Conservation (phyloP, 2,329 filamentous ascomycete species). For the Geosmithia putterillii region DNA sequence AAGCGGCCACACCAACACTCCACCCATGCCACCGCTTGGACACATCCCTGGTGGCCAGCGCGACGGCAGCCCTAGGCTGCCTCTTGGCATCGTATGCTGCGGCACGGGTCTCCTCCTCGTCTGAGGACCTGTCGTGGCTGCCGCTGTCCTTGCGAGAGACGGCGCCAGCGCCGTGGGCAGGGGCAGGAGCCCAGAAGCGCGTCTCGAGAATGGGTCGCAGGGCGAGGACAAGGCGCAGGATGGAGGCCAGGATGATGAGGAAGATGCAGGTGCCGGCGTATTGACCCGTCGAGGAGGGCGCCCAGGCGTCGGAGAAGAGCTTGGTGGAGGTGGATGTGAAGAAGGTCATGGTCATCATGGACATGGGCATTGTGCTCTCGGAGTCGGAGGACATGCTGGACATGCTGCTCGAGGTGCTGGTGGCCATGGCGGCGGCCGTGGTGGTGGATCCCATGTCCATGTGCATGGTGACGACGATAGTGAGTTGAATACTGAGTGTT, state of each 20-base stretch:
- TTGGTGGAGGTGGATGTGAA: slow-evolving; percentile 30
- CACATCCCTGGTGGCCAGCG: not conserved
- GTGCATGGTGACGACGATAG: not conserved
- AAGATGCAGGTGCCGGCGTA: slow-evolving; percentile 83
- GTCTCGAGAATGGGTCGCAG: slow-evolving; percentile 22
- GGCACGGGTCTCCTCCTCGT: not conserved
- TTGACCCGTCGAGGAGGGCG: slow-evolving; percentile 47
- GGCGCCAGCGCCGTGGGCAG: not conserved
- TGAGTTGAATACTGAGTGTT: too few species aligned
- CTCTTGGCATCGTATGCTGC: not conserved
- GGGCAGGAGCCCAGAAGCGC: slow-evolving; percentile 1
- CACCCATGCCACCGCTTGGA: slow-evolving; percentile 5
- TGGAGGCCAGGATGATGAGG: slow-evolving; percentile 56
- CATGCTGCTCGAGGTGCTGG: slow-evolving; percentile 1
- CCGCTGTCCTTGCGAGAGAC: not conserved
- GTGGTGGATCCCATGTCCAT: slow-evolving; percentile 4
- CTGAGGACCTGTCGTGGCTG: not conserved
- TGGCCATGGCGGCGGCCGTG: slow-evolving; percentile 4
- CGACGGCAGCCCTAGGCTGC: not conserved
- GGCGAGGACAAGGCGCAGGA: slow-evolving; percentile 56
- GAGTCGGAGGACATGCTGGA: not conserved
- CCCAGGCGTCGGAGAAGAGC: slow-evolving; percentile 50
- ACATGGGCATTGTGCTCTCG: slow-evolving; percentile 5
- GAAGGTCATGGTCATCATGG: slow-evolving; percentile 21
- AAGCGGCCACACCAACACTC: slow-evolving; percentile 5